Base-by-base conservation (phyloP, 2,329 filamentous ascomycete species). In the Claviceps sp. region DNA sequence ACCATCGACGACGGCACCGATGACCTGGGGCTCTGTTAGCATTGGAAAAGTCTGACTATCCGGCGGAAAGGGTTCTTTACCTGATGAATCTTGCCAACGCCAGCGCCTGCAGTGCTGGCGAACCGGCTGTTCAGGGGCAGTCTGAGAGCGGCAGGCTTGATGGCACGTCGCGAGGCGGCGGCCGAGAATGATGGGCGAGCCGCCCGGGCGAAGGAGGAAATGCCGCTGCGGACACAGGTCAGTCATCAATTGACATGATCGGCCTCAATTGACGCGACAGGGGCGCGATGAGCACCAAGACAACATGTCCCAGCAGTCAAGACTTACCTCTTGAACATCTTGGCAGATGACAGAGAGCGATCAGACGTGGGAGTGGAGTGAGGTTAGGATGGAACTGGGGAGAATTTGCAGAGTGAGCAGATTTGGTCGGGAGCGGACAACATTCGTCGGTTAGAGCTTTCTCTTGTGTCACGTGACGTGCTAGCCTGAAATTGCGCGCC, bases 1-100 rank as follows among this genome's bases (percentile, higher is more conserved):
- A 95, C 88, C 89, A 77, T 97, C 93, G 66, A 97, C 93, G 71
- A 97, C 90, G 78, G 93, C 91, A 86, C 93, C 90, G 77, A 96
- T 96, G 73, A 96, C 90, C 77, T 89, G 76, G 80, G 68, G 83
- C 68, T 59, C 56, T 56, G 64, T 71, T 64, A 71, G 65, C 61
- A 8, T 16, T 53, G 49, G 49, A 29, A 52, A 9, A 13, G n/a
- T 48, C 45, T 22, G 20, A 23, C 48, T 13, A 47, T 38, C 37
- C 45, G 47, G 39, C 39, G 40, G 50, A 50, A 55, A 37, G 3
- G 50, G 47, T n/a, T 51, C 57, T 76, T 71, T 66, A 80, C 78
- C 77, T 84, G 80, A 74, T 84, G 75, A 66, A 84, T 82, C 74
- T 83, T 83, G 70, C 80, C 80, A 71, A 79, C 73, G 65, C 79